Base-by-base conservation (phyloP, 768 basidiomycete genomes). In the Boletus pseudo-olivaceus region DNA sequence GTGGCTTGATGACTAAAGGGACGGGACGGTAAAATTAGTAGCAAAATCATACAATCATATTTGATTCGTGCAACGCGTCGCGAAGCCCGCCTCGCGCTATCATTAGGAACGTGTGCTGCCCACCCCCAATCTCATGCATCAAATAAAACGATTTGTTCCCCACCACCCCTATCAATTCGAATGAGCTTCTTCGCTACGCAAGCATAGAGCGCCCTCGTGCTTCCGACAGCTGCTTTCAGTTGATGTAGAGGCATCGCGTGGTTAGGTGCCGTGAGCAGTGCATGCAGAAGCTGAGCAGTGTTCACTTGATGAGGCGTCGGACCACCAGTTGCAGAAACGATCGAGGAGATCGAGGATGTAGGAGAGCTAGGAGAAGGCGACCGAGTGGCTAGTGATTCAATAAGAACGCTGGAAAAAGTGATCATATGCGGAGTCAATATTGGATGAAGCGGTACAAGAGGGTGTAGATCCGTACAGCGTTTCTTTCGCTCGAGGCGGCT, bases 151-250 rank as follows among this genome's bases (percentile, higher is more conserved):
- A 83, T 75, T 65, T 92, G 89, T 65, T 88, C 88, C 33, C 88
- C 79, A 5, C 82, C 80, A 19, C 87, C 82, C 40, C 90, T 76
- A 48, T 91, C 89, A 59, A 91, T 89, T 69, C 82, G 87, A 55
- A 92, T 66, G 48, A 92, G 70, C 56, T 87, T 76, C 72, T 91
- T 92, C 15, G 87, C 90, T n/a, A 91, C 87, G 63, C 89, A 90
- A 2, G 77, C 82, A 62, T 89, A 92, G 12, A 91, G 67, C 15
- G 87, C 81, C 39, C 86, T 75, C 9, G 82, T 85, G 11, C 82
- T 74, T 35, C 80, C 78, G 20, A 91, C 69, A 20, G 76, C 65
- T 47, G 80, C 81, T 67, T 89, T 90, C 15, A 86, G 73, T 61
- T 76, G 79, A 59, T 78, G 82, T 14, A 91, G 67, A 10, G 86